Conservation (phyloP, 1,139 yeast species). For the Suzukiozyma palmioleophila region DNA sequence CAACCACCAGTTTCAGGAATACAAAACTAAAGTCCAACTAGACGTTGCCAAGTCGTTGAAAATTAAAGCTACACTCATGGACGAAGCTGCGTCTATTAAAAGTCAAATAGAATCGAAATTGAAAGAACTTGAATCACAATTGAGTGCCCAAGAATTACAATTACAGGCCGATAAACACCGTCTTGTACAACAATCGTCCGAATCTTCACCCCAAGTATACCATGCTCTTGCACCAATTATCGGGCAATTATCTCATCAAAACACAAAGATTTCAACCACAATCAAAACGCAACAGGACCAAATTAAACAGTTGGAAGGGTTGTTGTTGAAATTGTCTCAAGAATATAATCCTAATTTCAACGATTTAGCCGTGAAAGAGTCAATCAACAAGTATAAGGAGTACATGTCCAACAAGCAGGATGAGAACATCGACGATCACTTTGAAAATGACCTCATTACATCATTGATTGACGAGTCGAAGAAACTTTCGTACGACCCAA, state of each 20-base stretch:
- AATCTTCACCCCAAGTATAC: conserved; percentile 12
- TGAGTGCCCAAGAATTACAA: conserved; percentile 22
- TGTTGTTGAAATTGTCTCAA: conserved; percentile 43
- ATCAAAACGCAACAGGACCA: conserved; percentile 14
- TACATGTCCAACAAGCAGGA: conserved; percentile 39
- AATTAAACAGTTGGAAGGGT: conserved; percentile 32
- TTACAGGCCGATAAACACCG: conserved; percentile 10
- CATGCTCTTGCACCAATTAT: conserved; percentile 17
- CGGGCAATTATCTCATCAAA: conserved; percentile 8
- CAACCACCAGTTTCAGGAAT: conserved; percentile 24
- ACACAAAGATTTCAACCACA: conserved; percentile 7
- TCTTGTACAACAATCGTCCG: not conserved
- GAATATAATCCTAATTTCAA: conserved; percentile 87
- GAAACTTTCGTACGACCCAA: conserved; percentile 7
- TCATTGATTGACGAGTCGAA: conserved; percentile 8
- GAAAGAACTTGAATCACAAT: conserved; percentile 18
- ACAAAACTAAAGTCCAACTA: conserved; percentile 12
- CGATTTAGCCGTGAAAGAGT: conserved; percentile 78
- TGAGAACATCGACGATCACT: conserved; percentile 7
- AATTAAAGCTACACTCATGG: conserved; percentile 19
- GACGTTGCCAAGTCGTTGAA: conserved; percentile 21
- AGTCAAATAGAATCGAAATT: conserved; percentile 23
- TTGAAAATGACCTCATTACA: not conserved
- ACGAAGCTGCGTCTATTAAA: conserved; percentile 20
- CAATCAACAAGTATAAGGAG: conserved; percentile 59